Percentiles rank a stretch among this genome's conserved stretches.
These are phyloP conservation scores for Ailanthus altissimus DNA, from an alignment of 345 rosid species.

Conservation along the genomic window DNA sequence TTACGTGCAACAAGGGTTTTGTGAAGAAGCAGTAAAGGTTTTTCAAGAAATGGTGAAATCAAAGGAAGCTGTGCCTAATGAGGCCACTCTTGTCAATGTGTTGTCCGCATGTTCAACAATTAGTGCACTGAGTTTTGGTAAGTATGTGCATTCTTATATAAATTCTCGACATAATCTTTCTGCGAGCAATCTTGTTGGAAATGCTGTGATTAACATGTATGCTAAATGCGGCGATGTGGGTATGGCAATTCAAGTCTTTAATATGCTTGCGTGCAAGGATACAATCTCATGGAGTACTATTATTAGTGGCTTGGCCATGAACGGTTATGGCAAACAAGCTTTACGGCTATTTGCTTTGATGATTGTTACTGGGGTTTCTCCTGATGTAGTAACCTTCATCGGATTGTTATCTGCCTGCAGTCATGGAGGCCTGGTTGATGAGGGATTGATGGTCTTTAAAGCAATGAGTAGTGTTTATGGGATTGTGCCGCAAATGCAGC, in stretches of 20 bases:
- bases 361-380: slow-evolving; percentile 24
- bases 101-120: slow-evolving; percentile 27
- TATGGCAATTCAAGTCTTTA: slow-evolving; percentile 25
- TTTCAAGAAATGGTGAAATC: slow-evolving; percentile 27
- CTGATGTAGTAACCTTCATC: slow-evolving; percentile 27
- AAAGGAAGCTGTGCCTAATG: slow-evolving; percentile 29
- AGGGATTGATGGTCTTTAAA: slow-evolving; percentile 31
- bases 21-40: slow-evolving; percentile 23
- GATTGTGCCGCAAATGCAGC: slow-evolving; percentile 26
- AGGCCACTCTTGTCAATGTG: slow-evolving; percentile 28
- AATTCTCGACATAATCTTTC: slow-evolving; percentile 1
- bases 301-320: slow-evolving; percentile 36
- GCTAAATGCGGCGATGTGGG: slow-evolving; percentile 35
- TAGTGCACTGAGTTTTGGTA: slow-evolving; percentile 25
- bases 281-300: slow-evolving; percentile 33
- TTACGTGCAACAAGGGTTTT: slow-evolving; percentile 20
- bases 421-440: slow-evolving; percentile 29
- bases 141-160: slow-evolving; percentile 19
- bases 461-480: slow-evolving; percentile 24
- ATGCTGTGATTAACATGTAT: slow-evolving; percentile 36
- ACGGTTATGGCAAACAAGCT: slow-evolving; percentile 30
- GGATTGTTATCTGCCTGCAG: slow-evolving; percentile 33
- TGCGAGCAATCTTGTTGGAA: slow-evolving; percentile 21
- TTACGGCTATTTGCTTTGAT: slow-evolving; percentile 30
- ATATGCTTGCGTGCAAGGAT: slow-evolving; percentile 23